These are phyloP conservation scores for Helotiales sp. DNA, from an alignment of 2,329 filamentous ascomycete species.

Conservation along the genomic window DNA sequence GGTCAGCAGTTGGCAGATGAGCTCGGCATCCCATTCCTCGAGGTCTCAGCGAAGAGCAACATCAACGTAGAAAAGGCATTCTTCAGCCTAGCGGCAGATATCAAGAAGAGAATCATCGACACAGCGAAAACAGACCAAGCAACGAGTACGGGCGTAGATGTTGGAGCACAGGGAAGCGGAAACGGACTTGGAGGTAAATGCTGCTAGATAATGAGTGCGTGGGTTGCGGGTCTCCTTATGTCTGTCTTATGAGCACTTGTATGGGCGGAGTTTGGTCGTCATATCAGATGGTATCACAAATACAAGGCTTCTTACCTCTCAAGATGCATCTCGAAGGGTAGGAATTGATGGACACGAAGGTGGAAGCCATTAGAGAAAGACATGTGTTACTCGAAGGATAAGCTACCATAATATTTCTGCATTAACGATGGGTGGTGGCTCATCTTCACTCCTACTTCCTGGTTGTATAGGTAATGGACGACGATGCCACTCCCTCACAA, in stretches of 20 bases:
- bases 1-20: slow-evolving; percentile 93
- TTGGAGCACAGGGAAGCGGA: slow-evolving; percentile 59
- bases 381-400: slow-evolving; percentile 3
- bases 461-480: slow-evolving; percentile 40
- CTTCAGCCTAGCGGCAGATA: slow-evolving; percentile 90
- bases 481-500: slow-evolving; percentile 53
- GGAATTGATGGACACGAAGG: slow-evolving; percentile 1
- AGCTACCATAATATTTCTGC: slow-evolving; percentile 49
- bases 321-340: slow-evolving; percentile 16
- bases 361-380: slow-evolving; percentile 15
- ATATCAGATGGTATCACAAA: slow-evolving; percentile 33
- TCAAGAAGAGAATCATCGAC: slow-evolving; percentile 98
- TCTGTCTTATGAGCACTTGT: slow-evolving; percentile 34
- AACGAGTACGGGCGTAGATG: slow-evolving; percentile 62
- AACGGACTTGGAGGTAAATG: slow-evolving; percentile 65
- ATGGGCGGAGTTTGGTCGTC: slow-evolving; percentile 38
- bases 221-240: slow-evolving; percentile 20
- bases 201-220: slow-evolving; percentile 56
- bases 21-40: slow-evolving; percentile 95
- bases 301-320: slow-evolving; percentile 28
- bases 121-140: slow-evolving; percentile 75
- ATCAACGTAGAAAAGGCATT: slow-evolving; percentile 99
- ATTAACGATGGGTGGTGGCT: slow-evolving; percentile 41
- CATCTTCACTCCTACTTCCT: slow-evolving; percentile 36
- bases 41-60: slow-evolving; percentile 98